These are phyloP conservation scores for Hansenula anomala DNA, from an alignment of 1,139 yeast species.

Conservation along the genomic window DNA sequence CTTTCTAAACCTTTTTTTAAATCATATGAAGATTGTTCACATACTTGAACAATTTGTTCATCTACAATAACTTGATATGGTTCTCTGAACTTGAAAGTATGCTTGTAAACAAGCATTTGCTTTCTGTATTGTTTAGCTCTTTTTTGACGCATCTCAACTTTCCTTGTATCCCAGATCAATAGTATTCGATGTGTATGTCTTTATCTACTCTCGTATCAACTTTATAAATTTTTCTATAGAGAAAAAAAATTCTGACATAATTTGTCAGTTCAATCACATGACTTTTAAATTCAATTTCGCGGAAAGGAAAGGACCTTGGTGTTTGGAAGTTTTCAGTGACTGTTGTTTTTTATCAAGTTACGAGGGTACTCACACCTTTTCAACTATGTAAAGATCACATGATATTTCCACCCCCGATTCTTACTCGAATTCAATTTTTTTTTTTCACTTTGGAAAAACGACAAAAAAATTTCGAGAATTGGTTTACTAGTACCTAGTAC, in stretches of 20 bases:
- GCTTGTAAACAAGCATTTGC: constrained; percentile 79
- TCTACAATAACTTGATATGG: constrained; percentile 91
- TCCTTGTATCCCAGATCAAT: too few species aligned
- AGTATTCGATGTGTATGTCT: too few species aligned
- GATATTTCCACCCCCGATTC: neutral
- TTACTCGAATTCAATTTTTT: neutral
- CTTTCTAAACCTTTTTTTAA: constrained; percentile 71
- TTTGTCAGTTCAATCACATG: neutral
- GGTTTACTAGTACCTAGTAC: too few species aligned
- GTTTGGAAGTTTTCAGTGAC: neutral
- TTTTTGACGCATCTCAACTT: constrained; percentile 76
- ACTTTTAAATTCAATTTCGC: too few species aligned
- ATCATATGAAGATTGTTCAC: constrained; percentile 66
- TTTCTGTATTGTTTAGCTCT: constrained; percentile 92
- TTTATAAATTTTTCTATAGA: too few species aligned
- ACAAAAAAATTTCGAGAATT: neutral
- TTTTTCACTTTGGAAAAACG: neutral
- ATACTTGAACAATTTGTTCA: constrained; percentile 65
- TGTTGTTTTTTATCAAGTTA: neutral
- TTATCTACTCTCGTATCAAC: too few species aligned
- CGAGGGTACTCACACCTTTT: neutral
- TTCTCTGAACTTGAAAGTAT: constrained; percentile 87
- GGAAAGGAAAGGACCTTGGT: neutral
- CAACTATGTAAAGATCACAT: neutral
- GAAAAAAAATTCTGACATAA: too few species aligned